Percentiles rank a stretch among this genome's conserved stretches.
Conservation (phyloP, 768 basidiomycete species). For the Mycena olivaceomarginata region DNA sequence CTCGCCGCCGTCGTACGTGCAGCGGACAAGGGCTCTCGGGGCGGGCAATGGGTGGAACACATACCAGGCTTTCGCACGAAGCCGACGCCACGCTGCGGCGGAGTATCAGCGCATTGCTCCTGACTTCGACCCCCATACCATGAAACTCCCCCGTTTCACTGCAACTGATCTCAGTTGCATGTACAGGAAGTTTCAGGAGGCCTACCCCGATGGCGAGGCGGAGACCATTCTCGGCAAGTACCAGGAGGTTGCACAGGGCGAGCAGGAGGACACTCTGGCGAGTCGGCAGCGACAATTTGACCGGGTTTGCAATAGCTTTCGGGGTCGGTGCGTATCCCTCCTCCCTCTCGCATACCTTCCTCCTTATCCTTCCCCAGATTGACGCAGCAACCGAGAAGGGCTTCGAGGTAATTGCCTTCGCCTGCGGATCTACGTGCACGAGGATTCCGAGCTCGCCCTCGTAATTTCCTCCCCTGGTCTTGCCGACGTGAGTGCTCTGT, state of each 20-base stretch:
- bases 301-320: background rate
- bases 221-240: background rate
- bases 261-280: background rate
- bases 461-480: background rate
- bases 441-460: background rate
- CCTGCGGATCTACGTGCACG: background rate
- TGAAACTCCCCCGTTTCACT: background rate
- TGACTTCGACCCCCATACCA: background rate
- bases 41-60: too few relatives aligned
- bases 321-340: background rate
- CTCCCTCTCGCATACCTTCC: background rate
- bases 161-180: background rate
- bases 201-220: background rate
- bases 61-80: background rate
- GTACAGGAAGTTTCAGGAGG: background rate
- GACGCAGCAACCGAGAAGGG: background rate
- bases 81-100: background rate
- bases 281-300: background rate
- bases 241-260: background rate
- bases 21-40: too few relatives aligned
- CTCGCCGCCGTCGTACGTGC: too few relatives aligned
- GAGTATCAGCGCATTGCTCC: background rate
- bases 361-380: background rate
- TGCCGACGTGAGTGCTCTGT: background rate
- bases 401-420: background rate